Evolutionary conservation across 1,284 basidiomycete species (phyloP), one percentile per base, ranked within the genome.

Genomic region (Pseudozyma flocculosa): DNA sequence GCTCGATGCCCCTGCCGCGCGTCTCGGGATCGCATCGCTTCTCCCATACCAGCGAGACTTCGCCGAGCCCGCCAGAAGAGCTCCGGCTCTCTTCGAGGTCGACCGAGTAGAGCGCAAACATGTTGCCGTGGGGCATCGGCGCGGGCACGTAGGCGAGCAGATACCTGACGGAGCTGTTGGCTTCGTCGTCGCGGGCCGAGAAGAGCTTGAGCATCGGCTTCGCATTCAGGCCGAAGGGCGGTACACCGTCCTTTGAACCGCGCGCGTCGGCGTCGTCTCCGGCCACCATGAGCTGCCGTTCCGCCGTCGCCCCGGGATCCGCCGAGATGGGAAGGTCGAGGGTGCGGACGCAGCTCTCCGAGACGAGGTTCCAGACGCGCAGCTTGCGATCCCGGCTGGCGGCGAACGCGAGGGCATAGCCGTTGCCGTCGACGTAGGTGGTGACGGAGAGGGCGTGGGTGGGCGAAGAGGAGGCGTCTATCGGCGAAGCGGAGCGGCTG

Each of bases 321-420:
- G 58, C 53, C 39, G 56, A 54, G 26, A 57, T 30, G 3, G 51
- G 74, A 13, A 76, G 61, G 26, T 68, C 71, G 46, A 75, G 49
- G 24, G 63, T 69, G 30, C 71, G 69, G 19, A 76, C 54, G 50
- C 73, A 72, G 13, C 62, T 60, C 30, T 75, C 73, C n/a, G 67
- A 64, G 29, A 59, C 43, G 15, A 76, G 47, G 40, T 70, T 73
- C 74, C 74, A 76, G 13, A 73, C 63, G 9, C 74, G 59, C 34
- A 76, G 56, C 53, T 72, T 73, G 38, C 73, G 68, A 43, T 76
- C 74, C 14, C 65, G 55, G 38, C 70, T 71, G 17, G 68, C 64
- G 24, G 65, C 59, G 18, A 74, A 70, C 2, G 68, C 73, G 41
- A 72, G 45, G 29, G 68, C 55, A 13, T 50, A 56, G 37, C 56